A percentile compares a stretch with the other conserved stretches of the same genome.
These are phyloP conservation scores for Quercus phellos DNA, from an alignment of 331 rosid genomes.

Conservation along the genomic window DNA sequence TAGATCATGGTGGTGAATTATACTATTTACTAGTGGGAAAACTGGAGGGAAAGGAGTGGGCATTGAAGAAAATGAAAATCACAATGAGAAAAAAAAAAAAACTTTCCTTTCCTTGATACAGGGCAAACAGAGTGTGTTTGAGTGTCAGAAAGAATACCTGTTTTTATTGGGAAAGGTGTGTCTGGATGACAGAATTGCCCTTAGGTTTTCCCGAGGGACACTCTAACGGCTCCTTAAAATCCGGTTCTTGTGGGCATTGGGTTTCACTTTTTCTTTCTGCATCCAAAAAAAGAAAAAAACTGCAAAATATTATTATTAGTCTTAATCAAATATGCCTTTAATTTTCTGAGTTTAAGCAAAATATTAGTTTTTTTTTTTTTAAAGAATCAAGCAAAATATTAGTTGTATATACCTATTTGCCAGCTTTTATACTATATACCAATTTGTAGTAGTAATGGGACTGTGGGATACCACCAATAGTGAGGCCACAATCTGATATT, in stretches of 20 bases:
- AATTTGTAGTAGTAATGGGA: neutral
- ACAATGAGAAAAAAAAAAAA: neutral
- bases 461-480: neutral
- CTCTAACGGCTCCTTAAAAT: slow-evolving; percentile 51
- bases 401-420: no score
- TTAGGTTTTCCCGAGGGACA: slow-evolving; percentile 20
- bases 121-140: neutral
- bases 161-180: slow-evolving; percentile 19
- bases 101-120: neutral
- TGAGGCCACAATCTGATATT: neutral
- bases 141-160: slow-evolving; percentile 11
- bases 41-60: neutral
- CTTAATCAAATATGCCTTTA: neutral
- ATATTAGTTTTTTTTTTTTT: no score
- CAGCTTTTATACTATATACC: neutral
- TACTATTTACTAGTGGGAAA: neutral
- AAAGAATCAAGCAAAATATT: no score
- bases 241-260: slow-evolving; percentile 24
- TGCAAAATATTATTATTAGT: no score
- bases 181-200: slow-evolving; percentile 38
- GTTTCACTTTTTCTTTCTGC: neutral
- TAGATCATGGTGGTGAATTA: neutral
- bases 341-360: neutral
- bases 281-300: no score
- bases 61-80: neutral